Evolutionary conservation across 306 rosid genomes (phyloP), one percentile per base, ranked within the genome.

Genomic region (Dryas drummondii): DNA sequence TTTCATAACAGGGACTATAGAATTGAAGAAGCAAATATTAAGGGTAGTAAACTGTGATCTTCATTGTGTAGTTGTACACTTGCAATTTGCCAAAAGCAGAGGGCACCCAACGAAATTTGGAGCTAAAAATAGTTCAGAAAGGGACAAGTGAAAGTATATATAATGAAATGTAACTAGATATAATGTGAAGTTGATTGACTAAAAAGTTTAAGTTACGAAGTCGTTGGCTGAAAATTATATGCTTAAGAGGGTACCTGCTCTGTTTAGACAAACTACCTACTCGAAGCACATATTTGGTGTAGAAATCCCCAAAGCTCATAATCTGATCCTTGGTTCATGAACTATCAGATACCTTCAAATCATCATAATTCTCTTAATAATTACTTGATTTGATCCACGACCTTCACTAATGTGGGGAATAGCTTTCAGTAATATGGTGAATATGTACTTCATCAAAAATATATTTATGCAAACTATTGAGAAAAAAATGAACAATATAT

Each of bases 241-340:
- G n/a, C 37, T 46, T 47, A 16, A 9, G 53, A 32, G 49, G 9
- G 53, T 26, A 9, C 68, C 64, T 69, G 19, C 57, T 15, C 59
- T 41, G 32, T 19, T 68, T 13, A 66, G 56, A 77, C 65, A 50
- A 52, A 22, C 48, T 10, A 78, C 76, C 69, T 32, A 47, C 70
- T 6, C 10, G 9, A 56, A 45, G 8, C 12, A 10, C n/a, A 3
- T 1, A 26, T 17, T 19, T 11, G 14, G 0, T 16, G 65, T 27
- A 32, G 1, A 5, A 4, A 60, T 41, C 49, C 49, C 6, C 6
- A 14, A 32, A 32, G 37, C 37, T 32, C 37, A 22, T n/a, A 61
- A 41, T 1, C 52, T 1, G 44, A 44, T 65, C 8, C 69, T 41
- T 42, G 12, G 4, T 32, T 32, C 37, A 32, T 32, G 37, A 32